Evolutionary conservation across 768 basidiomycete genomes (phyloP), one percentile per base, ranked within the genome.

Genomic region (Lentinula boryana): DNA sequence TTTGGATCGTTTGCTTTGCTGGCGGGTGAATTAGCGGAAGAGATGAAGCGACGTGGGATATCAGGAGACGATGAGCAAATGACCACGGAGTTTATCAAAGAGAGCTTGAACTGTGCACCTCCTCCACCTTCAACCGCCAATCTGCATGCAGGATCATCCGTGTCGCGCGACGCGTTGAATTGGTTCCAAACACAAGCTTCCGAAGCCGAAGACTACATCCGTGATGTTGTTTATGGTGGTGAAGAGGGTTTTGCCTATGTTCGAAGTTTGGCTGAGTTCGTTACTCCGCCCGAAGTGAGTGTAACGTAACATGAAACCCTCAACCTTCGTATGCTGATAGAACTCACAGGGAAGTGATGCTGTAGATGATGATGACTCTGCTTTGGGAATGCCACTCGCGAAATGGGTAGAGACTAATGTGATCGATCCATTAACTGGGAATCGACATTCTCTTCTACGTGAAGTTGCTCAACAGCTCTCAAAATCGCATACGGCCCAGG

Each of bases 171-270:
- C 7, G 23, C 55, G 2, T 73, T 69, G 5, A 85, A 84, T 63
- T 89, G 84, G 81, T 78, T 74, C 23, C 68, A 74, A 12, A 74
- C 74, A 53, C 74, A 77, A 5, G 83, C 81, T 12, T 69, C 70
- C n/a, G 77, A 80, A 23, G 88, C 81, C 1, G 86, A 89, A 71
- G 79, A 77, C n/a, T 89, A 87, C 65, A 50, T 92, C 16, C 73
- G 80, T 18, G 87, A 91, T 67, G 68, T 90, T n/a, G 89, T 92
- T 0, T 92, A 91, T 67, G 90, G 91, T 0, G 89, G 91, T 50
- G 77, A 84, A 0, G 88, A 90, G 60, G 90, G 91, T 1, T 71
- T 85, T 31, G 90, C 90, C 5, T 92, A 92, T 69, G 80, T 87
- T 56, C 78, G 87, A 62, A 92, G 91, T 68, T 66, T 93, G 58